Evolutionary conservation across 768 basidiomycete species (phyloP), one percentile per base, ranked within the genome.

Genomic region (Chalciporus chontae): DNA sequence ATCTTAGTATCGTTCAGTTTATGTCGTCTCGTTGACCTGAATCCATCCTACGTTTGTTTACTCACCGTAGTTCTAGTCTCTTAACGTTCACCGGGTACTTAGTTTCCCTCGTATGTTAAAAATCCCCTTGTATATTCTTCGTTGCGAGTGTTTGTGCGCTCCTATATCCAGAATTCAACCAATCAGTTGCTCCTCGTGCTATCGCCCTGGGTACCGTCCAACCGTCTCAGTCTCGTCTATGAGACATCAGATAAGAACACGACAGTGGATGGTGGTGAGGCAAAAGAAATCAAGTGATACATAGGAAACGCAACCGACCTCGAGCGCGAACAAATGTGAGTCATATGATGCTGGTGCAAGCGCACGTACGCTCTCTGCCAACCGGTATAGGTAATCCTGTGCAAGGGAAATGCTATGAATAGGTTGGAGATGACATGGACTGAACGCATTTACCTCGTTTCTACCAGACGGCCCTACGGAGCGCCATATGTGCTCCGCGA

Each of bases 331-430:
- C 11, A 94, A 65, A 71, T 94, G 85, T 0, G 83, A 82, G 56
- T 94, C 91, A 48, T 79, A 70, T 1, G 88, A 87, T 27, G 80
- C 74, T 0, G 87, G 86, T 0, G 86, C 84, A 2, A 97, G 79
- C 11, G 78, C 67, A n/a, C 83, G 76, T 0, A 97, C 79, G 0
- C 89, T 80, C 15, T 79, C 74, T 0, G 83, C 84, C 1, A 97
- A 81, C 10, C 80, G 74, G 62, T 85, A 95, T 3, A 96, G 72
- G 61, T 97, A 97, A 31, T 96, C 93, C 91, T 94, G 53, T 21
- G 3, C 32, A 32, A 13, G 32, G 32, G 24, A 38, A 13, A 21
- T 23, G 18, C 15, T 14, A 14, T 40, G 7, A 44, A 23, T 27
- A 6, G 21, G 15, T 41, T 17, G 24, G 4, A 17, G 1, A 27